These are phyloP conservation scores for Backusella sp. DNA, from an alignment of 192 early-diverging fungal genomes.

Conservation along the genomic window DNA sequence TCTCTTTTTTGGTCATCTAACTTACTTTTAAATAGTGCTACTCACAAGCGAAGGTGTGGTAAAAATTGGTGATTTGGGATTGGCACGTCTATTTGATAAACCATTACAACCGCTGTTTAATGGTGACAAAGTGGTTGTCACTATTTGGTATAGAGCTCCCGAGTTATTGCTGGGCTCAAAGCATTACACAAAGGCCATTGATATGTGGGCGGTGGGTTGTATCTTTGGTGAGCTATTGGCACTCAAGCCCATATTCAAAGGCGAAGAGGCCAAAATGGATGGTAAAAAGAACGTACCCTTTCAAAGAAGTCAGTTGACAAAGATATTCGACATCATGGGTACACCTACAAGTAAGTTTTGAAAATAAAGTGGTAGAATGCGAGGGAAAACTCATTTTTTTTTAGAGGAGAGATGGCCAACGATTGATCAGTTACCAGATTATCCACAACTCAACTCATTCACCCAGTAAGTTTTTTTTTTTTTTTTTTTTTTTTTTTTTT, in stretches of 20 bases:
- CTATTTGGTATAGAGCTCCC: conserved; percentile 96
- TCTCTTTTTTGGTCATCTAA: too few relatives aligned
- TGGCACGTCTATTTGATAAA: conserved; percentile 77
- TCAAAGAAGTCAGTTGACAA: conserved; percentile 81
- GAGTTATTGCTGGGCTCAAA: conserved; percentile 85
- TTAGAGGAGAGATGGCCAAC: conserved; percentile 73
- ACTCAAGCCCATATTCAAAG: conserved; percentile 84
- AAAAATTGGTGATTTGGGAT: conserved; percentile 92
- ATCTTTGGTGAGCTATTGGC: conserved; percentile 92
- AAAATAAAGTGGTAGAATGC: background rate
- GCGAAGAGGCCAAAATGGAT: conserved; percentile 86
- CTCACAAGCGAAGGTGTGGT: conserved; percentile 86
- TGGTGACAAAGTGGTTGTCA: conserved; percentile 87
- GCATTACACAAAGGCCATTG: conserved; percentile 83
- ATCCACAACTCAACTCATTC: conserved; percentile 58
- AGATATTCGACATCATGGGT: conserved; percentile 87
- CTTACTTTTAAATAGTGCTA: conserved; percentile 52
- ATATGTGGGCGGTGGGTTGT: conserved; percentile 86
- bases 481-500: too few relatives aligned
- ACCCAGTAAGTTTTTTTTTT: conserved; percentile 48
- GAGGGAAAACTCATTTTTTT: background rate
- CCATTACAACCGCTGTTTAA: conserved; percentile 80
- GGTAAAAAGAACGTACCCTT: conserved; percentile 79
- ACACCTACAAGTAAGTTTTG: conserved; percentile 64
- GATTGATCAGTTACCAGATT: conserved; percentile 72